Conservation (phyloP, 805 yeast genomes). For the Suhomyces sp. region DNA sequence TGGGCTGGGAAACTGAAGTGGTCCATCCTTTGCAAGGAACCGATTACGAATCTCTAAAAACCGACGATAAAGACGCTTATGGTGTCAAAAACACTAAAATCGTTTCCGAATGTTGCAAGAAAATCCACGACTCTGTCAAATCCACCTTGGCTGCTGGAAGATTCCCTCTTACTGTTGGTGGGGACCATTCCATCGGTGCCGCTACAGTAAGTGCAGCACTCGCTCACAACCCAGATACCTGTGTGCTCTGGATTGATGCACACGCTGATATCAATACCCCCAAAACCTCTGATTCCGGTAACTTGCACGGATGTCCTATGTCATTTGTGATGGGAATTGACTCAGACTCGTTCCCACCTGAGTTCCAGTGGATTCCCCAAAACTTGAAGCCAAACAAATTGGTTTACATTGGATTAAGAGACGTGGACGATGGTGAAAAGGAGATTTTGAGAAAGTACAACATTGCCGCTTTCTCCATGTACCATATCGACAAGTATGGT, state of each 20-base stretch:
- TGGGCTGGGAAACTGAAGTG: constrained; percentile 70
- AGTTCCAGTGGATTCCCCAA: constrained; percentile 78
- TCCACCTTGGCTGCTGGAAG: constrained; percentile 45
- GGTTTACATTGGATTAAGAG: constrained; percentile 93
- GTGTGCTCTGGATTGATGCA: constrained; percentile 95
- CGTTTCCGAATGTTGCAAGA: constrained; percentile 71
- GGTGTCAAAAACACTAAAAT: constrained; percentile 73
- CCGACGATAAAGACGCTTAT: constrained; percentile 41
- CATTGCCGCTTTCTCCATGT: constrained; percentile 90
- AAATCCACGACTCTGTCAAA: constrained; percentile 60
- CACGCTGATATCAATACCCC: constrained; percentile 97
- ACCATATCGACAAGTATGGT: constrained; percentile 92
- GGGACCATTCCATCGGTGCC: constrained; percentile 95
- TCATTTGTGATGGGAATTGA: constrained; percentile 86
- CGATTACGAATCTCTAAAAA: constrained; percentile 44
- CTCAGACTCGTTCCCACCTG: constrained; percentile 62
- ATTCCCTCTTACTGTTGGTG: constrained; percentile 87
- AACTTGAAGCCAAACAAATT: constrained; percentile 65
- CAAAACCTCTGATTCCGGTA: constrained; percentile 78
- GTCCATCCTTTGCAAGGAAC: constrained; percentile 54
- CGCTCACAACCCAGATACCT: constrained; percentile 78
- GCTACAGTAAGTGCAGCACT: constrained; percentile 88
- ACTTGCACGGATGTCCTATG: constrained; percentile 95
- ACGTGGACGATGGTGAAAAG: constrained; percentile 86
- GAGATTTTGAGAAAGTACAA: constrained; percentile 64